Evolutionary conservation across 2,329 filamentous ascomycete species (phyloP).

Genomic region (Aspergillus chevalieri): DNA sequence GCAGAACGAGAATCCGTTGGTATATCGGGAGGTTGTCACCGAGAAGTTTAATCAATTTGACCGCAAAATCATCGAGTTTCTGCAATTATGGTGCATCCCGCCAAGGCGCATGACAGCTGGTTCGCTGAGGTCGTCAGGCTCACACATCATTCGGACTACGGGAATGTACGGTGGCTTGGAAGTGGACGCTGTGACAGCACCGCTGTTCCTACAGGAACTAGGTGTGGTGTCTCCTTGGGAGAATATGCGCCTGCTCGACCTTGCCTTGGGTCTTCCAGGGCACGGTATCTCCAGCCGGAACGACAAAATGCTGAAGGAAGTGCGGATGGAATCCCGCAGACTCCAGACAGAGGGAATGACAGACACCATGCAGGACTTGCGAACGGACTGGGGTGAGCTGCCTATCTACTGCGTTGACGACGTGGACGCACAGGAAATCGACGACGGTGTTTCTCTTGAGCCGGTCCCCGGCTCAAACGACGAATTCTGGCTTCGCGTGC

Average conservation of each 20-base stretch:
- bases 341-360: conserved; percentile 26
- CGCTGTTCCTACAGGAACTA: conserved; percentile 55
- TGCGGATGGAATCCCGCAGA: conserved; percentile 22
- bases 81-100: conserved; percentile 48
- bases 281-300: conserved; percentile 27
- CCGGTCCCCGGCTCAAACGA: conserved; percentile 37
- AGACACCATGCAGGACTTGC: conserved; percentile 52
- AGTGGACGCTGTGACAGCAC: conserved; percentile 34
- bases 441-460: conserved; percentile 58
- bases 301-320: conserved; percentile 26
- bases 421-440: conserved; percentile 51
- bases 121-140: conserved; percentile 45
- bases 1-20: conserved; percentile 20
- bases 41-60: conserved; percentile 46
- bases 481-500: conserved; percentile 55
- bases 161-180: conserved; percentile 48
- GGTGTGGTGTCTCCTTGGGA: conserved; percentile 56
- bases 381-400: conserved; percentile 53
- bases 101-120: conserved; percentile 32
- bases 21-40: conserved; percentile 27
- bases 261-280: conserved; percentile 48
- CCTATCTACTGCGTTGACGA: conserved; percentile 57
- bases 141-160: conserved; percentile 51
- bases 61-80: conserved; percentile 49
- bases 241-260: conserved; percentile 48